These are phyloP conservation scores for Penicillium olsonii DNA, from an alignment of 2,329 filamentous ascomycete genomes.

Conservation along the genomic window DNA sequence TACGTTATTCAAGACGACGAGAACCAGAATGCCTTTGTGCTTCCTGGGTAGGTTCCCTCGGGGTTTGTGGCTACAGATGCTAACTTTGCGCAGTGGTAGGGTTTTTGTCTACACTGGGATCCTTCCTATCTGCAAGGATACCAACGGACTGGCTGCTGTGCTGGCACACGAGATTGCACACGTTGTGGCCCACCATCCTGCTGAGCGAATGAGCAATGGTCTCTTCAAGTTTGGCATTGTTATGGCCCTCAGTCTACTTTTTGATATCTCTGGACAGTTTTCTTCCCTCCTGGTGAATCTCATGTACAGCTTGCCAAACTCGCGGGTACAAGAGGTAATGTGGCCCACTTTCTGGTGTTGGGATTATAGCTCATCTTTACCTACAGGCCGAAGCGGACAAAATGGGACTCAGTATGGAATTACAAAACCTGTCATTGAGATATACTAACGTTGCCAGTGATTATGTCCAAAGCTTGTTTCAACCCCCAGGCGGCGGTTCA, in stretches of 20 bases:
- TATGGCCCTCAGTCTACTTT: conserved; percentile 31
- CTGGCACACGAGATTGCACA: conserved; percentile 66
- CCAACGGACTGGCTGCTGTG: conserved; percentile 62
- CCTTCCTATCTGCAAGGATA: conserved; percentile 56
- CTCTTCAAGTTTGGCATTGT: conserved; percentile 35
- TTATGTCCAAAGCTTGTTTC: conserved; percentile 65
- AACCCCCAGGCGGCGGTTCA: conserved; percentile 57
- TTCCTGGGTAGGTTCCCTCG: conserved; percentile 53
- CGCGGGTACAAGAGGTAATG: conserved; percentile 57
- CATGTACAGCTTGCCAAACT: conserved; percentile 56
- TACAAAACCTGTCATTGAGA: not conserved
- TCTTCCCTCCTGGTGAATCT: conserved; percentile 49
- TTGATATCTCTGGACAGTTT: conserved; percentile 44
- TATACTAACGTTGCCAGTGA: conserved; percentile 42
- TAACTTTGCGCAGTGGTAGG: conserved; percentile 49
- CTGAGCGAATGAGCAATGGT: conserved; percentile 55
- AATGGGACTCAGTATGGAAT: conserved; percentile 54
- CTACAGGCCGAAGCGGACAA: conserved; percentile 61
- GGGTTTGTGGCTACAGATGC: conserved; percentile 1
- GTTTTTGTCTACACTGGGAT: conserved; percentile 67
- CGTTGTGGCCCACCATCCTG: conserved; percentile 59
- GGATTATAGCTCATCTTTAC: conserved; percentile 10
- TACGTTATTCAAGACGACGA: conserved; percentile 56
- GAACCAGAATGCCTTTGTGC: conserved; percentile 62
- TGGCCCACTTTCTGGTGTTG: not conserved